Percentiles rank a stretch among this genome's conserved stretches.
Evolutionary conservation across 805 yeast species (phyloP).

Genomic region (Saturnispora silvae): DNA sequence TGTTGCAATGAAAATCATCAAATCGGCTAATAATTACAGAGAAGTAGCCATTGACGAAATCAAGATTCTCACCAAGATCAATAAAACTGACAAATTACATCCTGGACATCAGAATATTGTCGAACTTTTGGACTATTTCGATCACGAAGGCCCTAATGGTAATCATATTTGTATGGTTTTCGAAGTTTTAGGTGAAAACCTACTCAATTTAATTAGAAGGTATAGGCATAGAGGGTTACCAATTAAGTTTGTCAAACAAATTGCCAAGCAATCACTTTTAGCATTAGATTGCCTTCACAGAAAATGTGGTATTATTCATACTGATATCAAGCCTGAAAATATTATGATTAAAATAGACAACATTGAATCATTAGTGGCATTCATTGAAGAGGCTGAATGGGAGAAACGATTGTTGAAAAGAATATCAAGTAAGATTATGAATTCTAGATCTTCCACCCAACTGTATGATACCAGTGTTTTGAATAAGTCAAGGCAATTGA

Average conservation of each 20-base stretch:
- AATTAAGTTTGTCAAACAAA: conserved; percentile 42
- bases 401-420: conserved; percentile 25
- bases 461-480: conserved; percentile 10
- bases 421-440: conserved; percentile 19
- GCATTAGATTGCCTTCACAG: conserved; percentile 51
- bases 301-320: conserved; percentile 58
- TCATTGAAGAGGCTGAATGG: conserved; percentile 31
- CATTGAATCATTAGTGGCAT: conserved; percentile 39
- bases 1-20: conserved; percentile 90
- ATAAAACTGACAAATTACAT: conserved; percentile 53
- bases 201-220: conserved; percentile 72
- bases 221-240: conserved; percentile 46
- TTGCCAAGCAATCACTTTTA: conserved; percentile 43
- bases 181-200: conserved; percentile 91
- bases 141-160: conserved; percentile 86
- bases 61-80: conserved; percentile 57
- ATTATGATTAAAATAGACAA: conserved; percentile 43
- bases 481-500: conserved; percentile 14
- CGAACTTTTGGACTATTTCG: conserved; percentile 70
- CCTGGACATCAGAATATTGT: conserved; percentile 80
- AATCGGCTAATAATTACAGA: conserved; percentile 82
- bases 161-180: conserved; percentile 93
- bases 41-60: conserved; percentile 95
- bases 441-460: conserved; percentile 13
- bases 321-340: conserved; percentile 73